Conservation (phyloP, 331 rosid genomes). For the Malus hybrid region DNA sequence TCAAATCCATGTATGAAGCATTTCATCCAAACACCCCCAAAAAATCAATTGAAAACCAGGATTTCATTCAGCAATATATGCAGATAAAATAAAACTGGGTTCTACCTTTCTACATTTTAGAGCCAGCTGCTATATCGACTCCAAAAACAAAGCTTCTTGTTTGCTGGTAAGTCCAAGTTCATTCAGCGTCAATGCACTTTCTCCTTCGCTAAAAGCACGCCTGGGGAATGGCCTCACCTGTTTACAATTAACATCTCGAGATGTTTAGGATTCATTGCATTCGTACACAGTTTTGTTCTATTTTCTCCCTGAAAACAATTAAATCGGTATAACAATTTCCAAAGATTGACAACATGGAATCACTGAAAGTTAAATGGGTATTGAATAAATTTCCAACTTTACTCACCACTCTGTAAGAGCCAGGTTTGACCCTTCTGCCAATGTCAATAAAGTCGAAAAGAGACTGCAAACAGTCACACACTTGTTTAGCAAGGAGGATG, state of each 20-base stretch:
- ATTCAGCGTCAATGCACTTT: conserved; percentile 46
- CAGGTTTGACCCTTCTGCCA: conserved; percentile 74
- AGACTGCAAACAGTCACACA: conserved; percentile 42
- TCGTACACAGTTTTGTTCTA: background rate
- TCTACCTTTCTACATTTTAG: conserved; percentile 20
- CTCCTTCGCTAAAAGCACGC: conserved; percentile 73
- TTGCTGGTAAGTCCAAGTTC: conserved; percentile 78
- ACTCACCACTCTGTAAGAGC: conserved; percentile 88
- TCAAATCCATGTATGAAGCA: conserved; percentile 4
- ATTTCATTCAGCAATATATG: conserved; percentile 18
- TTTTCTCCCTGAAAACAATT: background rate
- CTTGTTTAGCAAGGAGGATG: conserved; percentile 19
- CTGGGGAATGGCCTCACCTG: conserved; percentile 96
- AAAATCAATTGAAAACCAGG: conserved; percentile 23
- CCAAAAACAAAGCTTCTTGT: conserved; percentile 87
- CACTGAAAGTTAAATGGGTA: background rate
- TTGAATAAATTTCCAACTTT: background rate
- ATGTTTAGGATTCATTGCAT: background rate
- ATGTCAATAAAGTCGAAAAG: conserved; percentile 80
- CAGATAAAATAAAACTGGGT: conserved; percentile 6
- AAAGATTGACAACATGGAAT: background rate
- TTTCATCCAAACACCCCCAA: conserved; percentile 23
- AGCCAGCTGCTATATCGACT: conserved; percentile 40
- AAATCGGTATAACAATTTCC: background rate
- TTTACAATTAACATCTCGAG: background rate